Evolutionary conservation across 257 asterid species (phyloP), one percentile per base, ranked within the genome.

Genomic region (Scutellaria barbata): DNA sequence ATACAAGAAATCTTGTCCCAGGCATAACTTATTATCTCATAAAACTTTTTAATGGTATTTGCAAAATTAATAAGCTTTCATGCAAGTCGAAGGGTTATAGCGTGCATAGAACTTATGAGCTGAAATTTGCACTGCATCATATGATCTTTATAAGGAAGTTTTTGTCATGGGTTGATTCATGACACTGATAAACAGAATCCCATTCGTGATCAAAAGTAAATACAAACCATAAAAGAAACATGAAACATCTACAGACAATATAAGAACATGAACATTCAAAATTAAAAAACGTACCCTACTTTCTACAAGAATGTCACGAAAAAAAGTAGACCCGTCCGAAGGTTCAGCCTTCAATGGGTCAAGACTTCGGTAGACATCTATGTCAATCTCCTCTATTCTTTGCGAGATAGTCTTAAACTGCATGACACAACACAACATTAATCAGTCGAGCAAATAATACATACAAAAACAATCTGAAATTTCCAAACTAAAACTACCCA

Each of bases 281-380:
- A 14, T 16, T 22, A 13, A 25, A 50, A n/a, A 39, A 14, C 88
- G 10, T 81, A 90, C 97, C 73, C 95, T 86, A 83, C 86, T 88
- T 75, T 92, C 85, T 13, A 82, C 79, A 46, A 92, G 90, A 79
- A 90, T 81, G 63, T 90, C 97, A 2, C 89, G 86, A 61, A 92
- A 92, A 75, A 92, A 92, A 0, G 98, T 70, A 30, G 97, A 90
- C 60, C 96, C 93, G 72, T 79, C 81, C 0, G 89, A 84, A 0
- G 96, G 97, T 77, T 92, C 92, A 0, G 92, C 73, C 79, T 83
- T 87, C 58, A 84, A 42, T 11, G 85, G 82, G 56, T 84, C 88
- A 5, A 88, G 92, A 68, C 92, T 90, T 41, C 87, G 82, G 82
- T 82, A 88, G 2, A 92, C 97, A 80, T 88, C 85, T 13, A 92